Base-by-base conservation (phyloP, 192 early-diverging fungal species). In the Rhizophlyctis rosea region DNA sequence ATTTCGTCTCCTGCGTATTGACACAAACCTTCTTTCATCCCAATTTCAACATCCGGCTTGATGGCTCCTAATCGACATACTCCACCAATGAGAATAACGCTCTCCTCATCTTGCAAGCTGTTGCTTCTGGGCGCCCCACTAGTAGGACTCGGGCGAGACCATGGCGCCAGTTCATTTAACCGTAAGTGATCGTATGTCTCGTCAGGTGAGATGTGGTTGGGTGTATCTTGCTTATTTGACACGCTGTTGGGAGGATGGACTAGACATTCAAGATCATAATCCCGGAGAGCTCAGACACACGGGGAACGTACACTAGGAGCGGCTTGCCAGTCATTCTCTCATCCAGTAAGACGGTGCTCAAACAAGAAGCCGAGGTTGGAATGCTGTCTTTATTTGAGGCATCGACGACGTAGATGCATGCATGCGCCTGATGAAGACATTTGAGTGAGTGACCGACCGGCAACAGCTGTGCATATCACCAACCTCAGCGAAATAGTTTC, bases 401-500 rank as follows among this genome's bases (percentile, higher is more conserved):
- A 36, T 71, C 70, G 16, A 68, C 60, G 11, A 62, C 65, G 54
- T 28, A 72, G 9, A 68, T 56, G 25, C 57, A 59, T n/a, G 50
- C 69, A 59, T 59, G 52, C 1, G 58, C 47, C 69, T 71, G 56
- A 52, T 7, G 23, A 23, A 54, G 32, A n/a, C 16, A 48, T n/a
- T 7, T 11, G 7, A 7, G 5, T 4, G 34, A 3, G 11, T 3
- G 47, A 9, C 18, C 3, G 39, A 14, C 1, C n/a, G 28, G 34
- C 11, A 23, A 36, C 31, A 14, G 53, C 16, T 3, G 4, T 18
- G 4, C 39, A 47, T 59, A 47, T 33, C 14, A 33, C 23, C 23
- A 34, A 72, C 70, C 65, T 72, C 70, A 4, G 70, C 64, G 56
- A 39, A 63, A 23, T 72, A 72, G 55, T 72, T 66, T 13, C 27